Base-by-base conservation (phyloP, 305 asterid species). In the Plantago coronopus region DNA sequence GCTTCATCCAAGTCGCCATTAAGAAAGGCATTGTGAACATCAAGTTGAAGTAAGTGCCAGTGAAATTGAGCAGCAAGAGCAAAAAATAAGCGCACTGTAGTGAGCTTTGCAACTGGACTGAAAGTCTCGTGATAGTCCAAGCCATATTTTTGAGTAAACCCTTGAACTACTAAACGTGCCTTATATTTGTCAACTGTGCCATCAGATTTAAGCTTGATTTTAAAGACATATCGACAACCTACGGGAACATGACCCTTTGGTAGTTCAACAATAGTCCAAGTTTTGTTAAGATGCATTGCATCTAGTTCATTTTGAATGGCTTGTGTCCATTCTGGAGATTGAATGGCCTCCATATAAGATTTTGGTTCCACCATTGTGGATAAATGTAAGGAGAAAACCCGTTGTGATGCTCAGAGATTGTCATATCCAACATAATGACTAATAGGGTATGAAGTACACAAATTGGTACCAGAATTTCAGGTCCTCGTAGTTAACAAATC, bases 61-160 rank as follows among this genome's bases (percentile, higher is more conserved):
- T 31, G 17, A 5, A 14, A 23, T 23, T 23, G 11, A 29, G 59
- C 14, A 1, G 45, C 59, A 0, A 54, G 1, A 3, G 44, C 59
- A 18, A 22, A 54, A 4, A 13, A 10, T 13, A 5, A 7, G 6
- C n/a, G 17, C 0, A 25, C 34, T 1, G 25, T 56, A 7, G 61
- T 56, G 21, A 31, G 14, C 31, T 54, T 16, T 9, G 38, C 42
- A 27, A 54, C 59, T 9, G 59, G 59, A 17, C 61, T 34, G 16
- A 56, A 56, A 0, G 46, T 56, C 13, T 56, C 46, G 1, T 16
- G 1, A 17, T 21, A 23, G 7, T 14, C 40, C 7, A 27, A 56
- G 1, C 44, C 21, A 16, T 3, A 7, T 14, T 20, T 11, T n/a
- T 54, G 43, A 0, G 59, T 22, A 25, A 19, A 54, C 0, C 59